Percentiles rank a stretch among this genome's conserved stretches.
Conservation (phyloP, 1,284 basidiomycete species). For the Dichomitus squalens region DNA sequence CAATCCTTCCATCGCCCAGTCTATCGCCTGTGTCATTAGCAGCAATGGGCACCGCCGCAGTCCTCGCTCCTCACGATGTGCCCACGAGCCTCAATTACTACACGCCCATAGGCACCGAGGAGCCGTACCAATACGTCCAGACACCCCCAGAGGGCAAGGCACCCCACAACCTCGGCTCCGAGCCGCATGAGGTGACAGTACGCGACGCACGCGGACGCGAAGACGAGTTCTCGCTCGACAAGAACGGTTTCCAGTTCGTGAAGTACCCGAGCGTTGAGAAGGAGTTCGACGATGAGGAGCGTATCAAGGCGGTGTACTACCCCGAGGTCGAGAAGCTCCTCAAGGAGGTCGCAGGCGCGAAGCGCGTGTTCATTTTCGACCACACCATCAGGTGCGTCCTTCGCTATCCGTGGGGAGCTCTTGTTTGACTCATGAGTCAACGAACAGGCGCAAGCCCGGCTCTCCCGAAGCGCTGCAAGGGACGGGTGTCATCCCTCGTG, state of each 20-base stretch:
- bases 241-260: slow-evolving; percentile 42
- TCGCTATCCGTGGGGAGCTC: not conserved
- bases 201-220: slow-evolving; percentile 33
- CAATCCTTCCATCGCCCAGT: not conserved
- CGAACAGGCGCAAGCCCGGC: slow-evolving; percentile 12
- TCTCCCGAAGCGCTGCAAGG: too few species aligned
- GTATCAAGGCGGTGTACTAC: slow-evolving; percentile 41
- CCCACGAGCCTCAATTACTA: slow-evolving; percentile 29
- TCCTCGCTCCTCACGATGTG: slow-evolving; percentile 23
- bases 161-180: slow-evolving; percentile 29
- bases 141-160: slow-evolving; percentile 25
- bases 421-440: not conserved
- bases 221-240: slow-evolving; percentile 35
- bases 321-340: slow-evolving; percentile 42
- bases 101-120: slow-evolving; percentile 21
- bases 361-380: slow-evolving; percentile 44
- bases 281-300: slow-evolving; percentile 40
- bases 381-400: slow-evolving; percentile 33
- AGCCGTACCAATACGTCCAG: slow-evolving; percentile 31
- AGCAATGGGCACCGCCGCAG: slow-evolving; percentile 10
- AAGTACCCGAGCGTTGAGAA: slow-evolving; percentile 28
- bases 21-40: not conserved
- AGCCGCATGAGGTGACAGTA: slow-evolving; percentile 28
- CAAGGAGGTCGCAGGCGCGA: slow-evolving; percentile 41
- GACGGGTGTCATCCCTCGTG: slow-evolving; percentile 2